Evolutionary conservation across 2,329 filamentous ascomycete genomes (phyloP), one percentile per base, ranked within the genome.

Genomic region (Cephalotrichum gorgonifer): DNA sequence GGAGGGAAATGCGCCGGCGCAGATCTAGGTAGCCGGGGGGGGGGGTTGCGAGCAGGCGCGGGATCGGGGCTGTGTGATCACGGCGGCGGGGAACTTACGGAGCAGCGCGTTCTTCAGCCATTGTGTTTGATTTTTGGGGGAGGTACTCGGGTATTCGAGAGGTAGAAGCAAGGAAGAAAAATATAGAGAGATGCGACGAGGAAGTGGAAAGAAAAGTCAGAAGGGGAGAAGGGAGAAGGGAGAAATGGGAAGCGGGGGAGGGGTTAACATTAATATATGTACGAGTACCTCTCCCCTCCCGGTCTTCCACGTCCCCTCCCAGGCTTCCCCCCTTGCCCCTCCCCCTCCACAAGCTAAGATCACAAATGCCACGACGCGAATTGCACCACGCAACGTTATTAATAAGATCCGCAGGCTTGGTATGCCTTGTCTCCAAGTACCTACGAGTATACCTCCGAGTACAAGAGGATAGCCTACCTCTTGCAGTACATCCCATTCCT

Each of bases 31-130:
- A 9, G 6, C 15, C 15, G 17, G 9, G 11, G 25, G 47, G 4
- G 12, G 27, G 22, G 27, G 22, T 39, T 6, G 26, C 14, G 17
- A 12, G 26, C 9, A 20, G 44, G 20, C 22, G 22, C 4, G 25
- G 20, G 17, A n/a, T 22, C n/a, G n/a, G n/a, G n/a, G n/a, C n/a
- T n/a, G n/a, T n/a, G n/a, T n/a, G n/a, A n/a, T n/a, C n/a, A n/a
- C n/a, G n/a, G n/a, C 39, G 20, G 11, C 11, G 22, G 20, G 43
- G 11, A 4, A 49, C 47, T 43, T 43, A 49, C 47, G 47, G 47
- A 14, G 30, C 28, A 47, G 42, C 43, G 35, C 27, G 30, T 25
- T 44, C 48, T 45, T 43, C 47, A 33, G 47, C 47, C 47, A 50
- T 50, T 44, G 43, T 50, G 42, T 41, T 43, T 20, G 31, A 17